Base-by-base conservation (phyloP, 306 rosid genomes). In the Lotus japonicus region DNA sequence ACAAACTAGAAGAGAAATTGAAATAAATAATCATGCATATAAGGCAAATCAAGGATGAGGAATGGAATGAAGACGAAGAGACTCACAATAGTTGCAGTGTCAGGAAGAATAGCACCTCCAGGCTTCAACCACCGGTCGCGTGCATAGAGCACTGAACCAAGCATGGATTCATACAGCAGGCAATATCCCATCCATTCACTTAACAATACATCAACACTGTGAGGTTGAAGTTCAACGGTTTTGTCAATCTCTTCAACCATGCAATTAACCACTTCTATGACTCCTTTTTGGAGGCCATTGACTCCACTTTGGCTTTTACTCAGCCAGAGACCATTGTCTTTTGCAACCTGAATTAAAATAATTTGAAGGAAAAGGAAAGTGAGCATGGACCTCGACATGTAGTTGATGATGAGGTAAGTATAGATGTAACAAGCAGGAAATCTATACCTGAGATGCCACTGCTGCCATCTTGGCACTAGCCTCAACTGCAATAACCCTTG, bases 171-270 rank as follows among this genome's bases (percentile, higher is more conserved):
- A 7, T 90, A 94, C 28, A 90, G 80, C 65, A 94, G 54, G 88
- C 99, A 94, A 77, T 94, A 94, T 17, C 99, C 97, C 96, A 94
- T 94, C 99, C 99, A 94, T 80, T 94, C 96, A 80, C 99, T 94
- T 51, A 90, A 42, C 78, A 94, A 73, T 39, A 94, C 88, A 68
- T 94, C 97, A 74, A 94, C 82, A 62, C 90, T 88, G n/a, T 84
- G 84, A 59, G 96, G 97, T 75, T 84, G 77, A 68, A 94, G 84
- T 64, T 75, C 72, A 81, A 74, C 69, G 67, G 63, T 70, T 77
- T 81, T 81, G 42, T 87, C 96, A 75, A 91, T 79, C 55, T 85
- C 96, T 82, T 91, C 94, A 74, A 86, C 88, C 97, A 91, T 91
- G 45, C 70, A 26, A 15, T 64, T 16, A 48, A 86, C 89, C 60